Conservation (phyloP, 352 stramenopile species). For the Phytophthora tubulina region DNA sequence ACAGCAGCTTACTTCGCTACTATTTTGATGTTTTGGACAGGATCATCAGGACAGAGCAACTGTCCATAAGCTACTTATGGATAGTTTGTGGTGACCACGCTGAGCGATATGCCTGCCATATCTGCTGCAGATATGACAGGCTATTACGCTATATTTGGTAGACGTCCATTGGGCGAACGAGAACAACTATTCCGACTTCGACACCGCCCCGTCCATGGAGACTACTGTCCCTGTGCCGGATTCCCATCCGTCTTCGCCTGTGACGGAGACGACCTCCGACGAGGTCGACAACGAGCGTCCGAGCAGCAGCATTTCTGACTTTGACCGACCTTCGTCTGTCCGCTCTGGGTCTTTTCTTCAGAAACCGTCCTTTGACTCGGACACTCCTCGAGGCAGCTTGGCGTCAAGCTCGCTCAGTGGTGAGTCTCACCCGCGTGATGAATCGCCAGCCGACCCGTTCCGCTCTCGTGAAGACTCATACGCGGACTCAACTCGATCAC, state of each 20-base stretch:
- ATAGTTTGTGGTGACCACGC: too few relatives aligned
- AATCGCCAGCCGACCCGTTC: constrained; percentile 29
- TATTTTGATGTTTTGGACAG: too few relatives aligned
- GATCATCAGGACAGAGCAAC: too few relatives aligned
- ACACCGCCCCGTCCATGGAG: constrained; percentile 5
- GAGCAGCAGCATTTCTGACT: constrained; percentile 43
- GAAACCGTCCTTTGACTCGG: constrained; percentile 47
- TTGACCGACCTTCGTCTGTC: constrained; percentile 40
- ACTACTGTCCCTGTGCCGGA: background rate
- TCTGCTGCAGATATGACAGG: too few relatives aligned
- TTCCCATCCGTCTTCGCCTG: background rate
- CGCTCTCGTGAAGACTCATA: constrained; percentile 43
- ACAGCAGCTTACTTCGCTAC: too few relatives aligned
- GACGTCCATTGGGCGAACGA: constrained; percentile 19
- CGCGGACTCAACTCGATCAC: constrained; percentile 33
- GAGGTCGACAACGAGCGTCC: constrained; percentile 24
- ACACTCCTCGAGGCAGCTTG: constrained; percentile 47
- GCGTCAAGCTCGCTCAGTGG: constrained; percentile 43
- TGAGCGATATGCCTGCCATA: too few relatives aligned
- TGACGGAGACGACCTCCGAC: constrained; percentile 1
- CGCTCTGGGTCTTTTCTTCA: constrained; percentile 45
- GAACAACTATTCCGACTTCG: constrained; percentile 16
- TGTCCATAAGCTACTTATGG: too few relatives aligned
- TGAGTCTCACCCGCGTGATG: constrained; percentile 25
- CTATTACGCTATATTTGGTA: too few relatives aligned